Evolutionary conservation across 805 yeast genomes (phyloP).

Genomic region (Saccharomycopsis capsularis): DNA sequence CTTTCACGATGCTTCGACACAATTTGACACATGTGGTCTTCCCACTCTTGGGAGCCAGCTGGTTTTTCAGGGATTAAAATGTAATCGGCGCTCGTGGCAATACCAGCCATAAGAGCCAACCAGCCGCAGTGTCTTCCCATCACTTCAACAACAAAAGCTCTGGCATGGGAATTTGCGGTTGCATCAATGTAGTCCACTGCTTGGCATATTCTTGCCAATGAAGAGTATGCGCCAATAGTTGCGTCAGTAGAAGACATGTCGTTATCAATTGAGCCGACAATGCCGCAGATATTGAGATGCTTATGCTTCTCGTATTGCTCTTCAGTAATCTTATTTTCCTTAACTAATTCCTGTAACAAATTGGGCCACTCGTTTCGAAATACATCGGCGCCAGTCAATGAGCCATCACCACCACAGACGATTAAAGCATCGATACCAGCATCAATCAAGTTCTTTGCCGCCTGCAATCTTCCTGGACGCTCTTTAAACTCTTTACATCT

Average conservation of each 20-base stretch:
- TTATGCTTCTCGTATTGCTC: conserved; percentile 42
- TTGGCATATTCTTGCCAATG: conserved; percentile 86
- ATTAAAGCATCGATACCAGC: conserved; percentile 73
- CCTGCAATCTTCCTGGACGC: conserved; percentile 56
- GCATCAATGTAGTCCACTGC: conserved; percentile 96
- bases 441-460: conserved; percentile 56
- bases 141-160: conserved; percentile 96
- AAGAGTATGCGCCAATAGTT: conserved; percentile 93
- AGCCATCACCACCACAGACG: conserved; percentile 83
- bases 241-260: conserved; percentile 97
- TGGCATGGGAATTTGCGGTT: conserved; percentile 94
- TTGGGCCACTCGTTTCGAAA: conserved; percentile 76
- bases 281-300: conserved; percentile 68
- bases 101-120: conserved; percentile 96
- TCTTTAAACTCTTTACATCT: conserved; percentile 63
- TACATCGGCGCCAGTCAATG: conserved; percentile 74
- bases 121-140: conserved; percentile 99
- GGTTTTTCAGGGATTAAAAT: conserved; percentile 94
- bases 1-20: conserved; percentile 71
- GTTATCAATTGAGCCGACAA: conserved; percentile 95
- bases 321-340: conserved; percentile 37
- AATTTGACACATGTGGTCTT: conserved; percentile 65
- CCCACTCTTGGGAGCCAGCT: conserved; percentile 68
- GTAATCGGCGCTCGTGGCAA: conserved; percentile 93
- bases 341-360: conserved; percentile 49